These are phyloP conservation scores for Bifiguratus adelaidae DNA, from an alignment of 192 early-diverging fungal genomes.

Conservation along the genomic window DNA sequence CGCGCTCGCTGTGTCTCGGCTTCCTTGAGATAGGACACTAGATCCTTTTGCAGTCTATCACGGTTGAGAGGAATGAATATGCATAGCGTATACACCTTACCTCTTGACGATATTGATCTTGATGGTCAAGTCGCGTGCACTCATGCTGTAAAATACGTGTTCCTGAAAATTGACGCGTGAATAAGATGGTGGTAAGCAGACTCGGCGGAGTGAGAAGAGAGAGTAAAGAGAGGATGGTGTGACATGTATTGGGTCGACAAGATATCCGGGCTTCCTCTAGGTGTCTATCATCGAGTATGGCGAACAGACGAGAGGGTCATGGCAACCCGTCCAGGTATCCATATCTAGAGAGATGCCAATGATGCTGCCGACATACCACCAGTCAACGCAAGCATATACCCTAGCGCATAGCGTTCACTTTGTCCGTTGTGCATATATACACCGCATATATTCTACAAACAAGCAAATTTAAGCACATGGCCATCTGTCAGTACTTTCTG, in stretches of 20 bases:
- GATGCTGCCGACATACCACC: no score
- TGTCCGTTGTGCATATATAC: no score
- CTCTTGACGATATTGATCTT: slow-evolving; percentile 49
- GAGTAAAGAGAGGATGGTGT: neutral
- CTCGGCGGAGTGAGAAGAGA: neutral
- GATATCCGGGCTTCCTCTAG: no score
- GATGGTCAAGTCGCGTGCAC: slow-evolving; percentile 41
- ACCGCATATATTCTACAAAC: no score
- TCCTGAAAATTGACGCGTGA: neutral
- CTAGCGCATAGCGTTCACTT: no score
- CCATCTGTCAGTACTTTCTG: slow-evolving; percentile 29
- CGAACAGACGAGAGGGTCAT: no score
- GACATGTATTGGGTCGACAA: no score
- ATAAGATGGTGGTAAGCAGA: neutral
- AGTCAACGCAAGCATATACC: no score
- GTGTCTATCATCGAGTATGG: no score
- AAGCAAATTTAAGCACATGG: no score
- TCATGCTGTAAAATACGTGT: slow-evolving; percentile 14
- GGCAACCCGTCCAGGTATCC: no score
- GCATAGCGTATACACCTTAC: slow-evolving; percentile 17
- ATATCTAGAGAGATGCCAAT: no score
- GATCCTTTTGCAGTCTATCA: slow-evolving; percentile 36
- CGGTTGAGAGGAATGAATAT: neutral
- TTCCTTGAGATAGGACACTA: slow-evolving; percentile 35
- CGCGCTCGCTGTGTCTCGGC: slow-evolving; percentile 30